Conservation (phyloP, 2,329 filamentous ascomycete species). For the Septoria petroselini region DNA sequence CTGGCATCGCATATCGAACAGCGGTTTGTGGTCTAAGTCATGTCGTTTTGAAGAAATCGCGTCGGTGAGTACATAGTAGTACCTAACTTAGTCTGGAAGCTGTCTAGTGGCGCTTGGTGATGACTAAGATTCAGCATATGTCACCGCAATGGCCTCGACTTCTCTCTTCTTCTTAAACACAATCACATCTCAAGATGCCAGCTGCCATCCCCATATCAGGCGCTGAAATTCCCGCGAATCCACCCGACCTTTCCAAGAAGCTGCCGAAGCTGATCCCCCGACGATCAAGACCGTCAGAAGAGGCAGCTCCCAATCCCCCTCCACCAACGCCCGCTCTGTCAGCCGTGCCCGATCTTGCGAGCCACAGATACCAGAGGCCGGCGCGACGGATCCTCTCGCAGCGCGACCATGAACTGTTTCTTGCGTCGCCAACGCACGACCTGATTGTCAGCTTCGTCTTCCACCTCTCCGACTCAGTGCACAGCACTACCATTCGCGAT, state of each 20-base stretch:
- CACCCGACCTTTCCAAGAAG: slow-evolving; percentile 53
- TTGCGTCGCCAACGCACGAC: slow-evolving; percentile 69
- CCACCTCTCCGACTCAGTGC: slow-evolving; percentile 75
- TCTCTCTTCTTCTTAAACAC: neutral
- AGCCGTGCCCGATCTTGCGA: slow-evolving; percentile 57
- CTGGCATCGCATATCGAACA: too few relatives aligned
- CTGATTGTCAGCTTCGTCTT: slow-evolving; percentile 85
- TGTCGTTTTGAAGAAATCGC: too few relatives aligned
- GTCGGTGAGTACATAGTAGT: too few relatives aligned
- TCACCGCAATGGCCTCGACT: neutral
- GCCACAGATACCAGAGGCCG: slow-evolving; percentile 61
- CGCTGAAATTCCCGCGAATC: slow-evolving; percentile 21
- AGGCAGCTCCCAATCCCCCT: slow-evolving; percentile 50
- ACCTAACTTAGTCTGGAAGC: too few relatives aligned
- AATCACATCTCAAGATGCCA: slow-evolving; percentile 12
- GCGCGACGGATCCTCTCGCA: slow-evolving; percentile 76
- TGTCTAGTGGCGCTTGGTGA: too few relatives aligned
- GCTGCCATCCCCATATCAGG: slow-evolving; percentile 15
- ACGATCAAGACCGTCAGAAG: slow-evolving; percentile 49
- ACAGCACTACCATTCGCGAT: slow-evolving; percentile 63
- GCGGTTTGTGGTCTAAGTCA: too few relatives aligned
- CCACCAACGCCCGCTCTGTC: slow-evolving; percentile 75
- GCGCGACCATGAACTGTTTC: slow-evolving; percentile 77
- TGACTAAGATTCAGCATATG: too few relatives aligned
- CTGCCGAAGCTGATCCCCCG: slow-evolving; percentile 68